Evolutionary conservation across 2,329 filamentous ascomycete species (phyloP).

Genomic region (Xylaria sp.): DNA sequence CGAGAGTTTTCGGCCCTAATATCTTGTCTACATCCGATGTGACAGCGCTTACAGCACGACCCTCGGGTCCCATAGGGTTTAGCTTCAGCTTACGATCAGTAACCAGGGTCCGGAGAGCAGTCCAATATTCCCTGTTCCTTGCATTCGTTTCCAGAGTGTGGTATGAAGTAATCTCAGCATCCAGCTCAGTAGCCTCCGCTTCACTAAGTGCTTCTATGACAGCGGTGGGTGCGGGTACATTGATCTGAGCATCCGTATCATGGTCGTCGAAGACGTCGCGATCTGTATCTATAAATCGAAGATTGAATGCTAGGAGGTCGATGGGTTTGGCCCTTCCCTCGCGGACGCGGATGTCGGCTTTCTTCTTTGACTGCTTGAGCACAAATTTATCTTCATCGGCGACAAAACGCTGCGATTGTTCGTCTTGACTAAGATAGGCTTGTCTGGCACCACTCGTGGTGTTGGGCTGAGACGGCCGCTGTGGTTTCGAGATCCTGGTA

Average conservation of each 20-base stretch:
- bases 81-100: slow-evolving; percentile 73
- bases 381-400: slow-evolving; percentile 96
- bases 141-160: slow-evolving; percentile 77
- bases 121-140: slow-evolving; percentile 88
- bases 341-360: slow-evolving; percentile 91
- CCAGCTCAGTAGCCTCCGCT: slow-evolving; percentile 73
- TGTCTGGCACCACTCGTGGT: slow-evolving; percentile 40
- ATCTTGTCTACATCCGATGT: slow-evolving; percentile 87
- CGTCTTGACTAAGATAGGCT: slow-evolving; percentile 70
- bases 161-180: slow-evolving; percentile 82
- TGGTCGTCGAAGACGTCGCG: slow-evolving; percentile 86
- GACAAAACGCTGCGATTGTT: slow-evolving; percentile 82
- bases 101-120: slow-evolving; percentile 85
- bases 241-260: slow-evolving; percentile 73
- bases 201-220: slow-evolving; percentile 76
- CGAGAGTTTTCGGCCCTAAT: slow-evolving; percentile 80
- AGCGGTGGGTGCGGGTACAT: slow-evolving; percentile 79
- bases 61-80: slow-evolving; percentile 65
- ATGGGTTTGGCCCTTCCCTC: slow-evolving; percentile 90
- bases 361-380: slow-evolving; percentile 95
- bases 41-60: slow-evolving; percentile 80
- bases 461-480: slow-evolving; percentile 41
- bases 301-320: slow-evolving; percentile 89
- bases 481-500: slow-evolving; percentile 62
- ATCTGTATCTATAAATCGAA: slow-evolving; percentile 86